Evolutionary conservation across 2,329 filamentous ascomycete genomes (phyloP), one percentile per base, ranked within the genome.

Genomic region (Metarhizium robertsii): DNA sequence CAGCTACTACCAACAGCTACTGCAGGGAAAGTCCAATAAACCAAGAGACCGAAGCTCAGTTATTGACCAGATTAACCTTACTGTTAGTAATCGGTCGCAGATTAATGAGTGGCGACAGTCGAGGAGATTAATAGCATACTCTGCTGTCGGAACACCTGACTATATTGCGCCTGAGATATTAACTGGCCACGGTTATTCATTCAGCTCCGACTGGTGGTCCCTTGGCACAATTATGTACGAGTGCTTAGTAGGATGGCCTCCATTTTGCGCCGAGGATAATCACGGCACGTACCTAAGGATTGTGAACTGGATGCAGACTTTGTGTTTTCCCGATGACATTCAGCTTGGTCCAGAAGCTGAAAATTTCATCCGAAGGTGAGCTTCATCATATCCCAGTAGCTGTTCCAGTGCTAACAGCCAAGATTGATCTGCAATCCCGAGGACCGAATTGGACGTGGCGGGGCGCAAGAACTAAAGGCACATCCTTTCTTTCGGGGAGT

Each of bases 211-310:
- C 77, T 99, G 94, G 94, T 99, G 94, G 94, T 95, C 90, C 30
- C 81, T 99, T 51, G 94, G 94, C 53, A 96, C 94, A 46, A 99
- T 99, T 74, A 97, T 97, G 92, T 99, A 97, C 66, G 94, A 97
- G 73, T 99, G 94, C 72, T 79, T 97, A 62, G 90, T 99, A 59
- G 94, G 94, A 65, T 99, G 94, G 94, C 94, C 94, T 55, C 94
- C 94, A 36, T 99, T 99, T 82, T 99, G 94, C 71, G 92, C 92
- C n/a, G 94, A 97, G 70, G 92, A 97, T 69, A 88, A 90, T 58
- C 92, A 95, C 68, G 94, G 97, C 71, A 97, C 94, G 2, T 97
- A 97, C 75, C 87, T 92, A 62, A 99, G 97, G 81, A 97, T 97
- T 70, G 91, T 99, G 65, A 95, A 96, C 75, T 99, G 94, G 94